These are phyloP conservation scores for Leptographium galeiforme DNA, from an alignment of 2,329 filamentous ascomycete genomes.

Conservation along the genomic window DNA sequence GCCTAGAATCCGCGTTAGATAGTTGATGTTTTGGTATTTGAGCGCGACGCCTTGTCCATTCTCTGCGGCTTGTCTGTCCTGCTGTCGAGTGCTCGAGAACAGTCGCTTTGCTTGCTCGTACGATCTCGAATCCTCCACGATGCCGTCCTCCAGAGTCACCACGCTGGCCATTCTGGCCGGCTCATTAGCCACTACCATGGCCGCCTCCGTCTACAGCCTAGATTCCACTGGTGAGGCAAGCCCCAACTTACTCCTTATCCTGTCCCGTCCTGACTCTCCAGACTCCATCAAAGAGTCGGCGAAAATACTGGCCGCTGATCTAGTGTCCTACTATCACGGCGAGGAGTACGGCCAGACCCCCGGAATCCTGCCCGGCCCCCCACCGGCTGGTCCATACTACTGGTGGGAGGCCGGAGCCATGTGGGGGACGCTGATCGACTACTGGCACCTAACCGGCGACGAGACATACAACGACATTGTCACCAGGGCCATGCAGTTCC, in stretches of 20 bases:
- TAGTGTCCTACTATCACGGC: conserved; percentile 19
- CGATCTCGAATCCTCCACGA: background rate
- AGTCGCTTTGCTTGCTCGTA: background rate
- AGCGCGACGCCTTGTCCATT: background rate
- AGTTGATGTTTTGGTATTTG: too few relatives aligned
- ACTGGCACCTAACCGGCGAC: conserved; percentile 30
- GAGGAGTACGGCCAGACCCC: conserved; percentile 16
- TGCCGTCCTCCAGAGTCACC: background rate
- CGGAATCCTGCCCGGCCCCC: conserved; percentile 19
- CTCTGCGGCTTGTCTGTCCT: background rate
- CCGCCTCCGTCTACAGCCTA: conserved; percentile 4
- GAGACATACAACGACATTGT: conserved; percentile 34
- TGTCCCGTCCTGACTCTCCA: background rate
- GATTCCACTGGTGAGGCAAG: conserved; percentile 4
- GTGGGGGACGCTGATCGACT: conserved; percentile 24
- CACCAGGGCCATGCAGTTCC: conserved; percentile 29
- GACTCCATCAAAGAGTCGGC: conserved; percentile 12
- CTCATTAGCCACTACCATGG: background rate
- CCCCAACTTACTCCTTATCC: background rate
- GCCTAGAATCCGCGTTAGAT: too few relatives aligned
- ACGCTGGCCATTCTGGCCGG: background rate
- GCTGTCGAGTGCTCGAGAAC: background rate
- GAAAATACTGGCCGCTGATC: conserved; percentile 15
- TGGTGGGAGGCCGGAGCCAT: conserved; percentile 21
- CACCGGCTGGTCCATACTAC: conserved; percentile 21